Evolutionary conservation across 352 stramenopile genomes (phyloP).

Genomic region (Peronospora farinosa): DNA sequence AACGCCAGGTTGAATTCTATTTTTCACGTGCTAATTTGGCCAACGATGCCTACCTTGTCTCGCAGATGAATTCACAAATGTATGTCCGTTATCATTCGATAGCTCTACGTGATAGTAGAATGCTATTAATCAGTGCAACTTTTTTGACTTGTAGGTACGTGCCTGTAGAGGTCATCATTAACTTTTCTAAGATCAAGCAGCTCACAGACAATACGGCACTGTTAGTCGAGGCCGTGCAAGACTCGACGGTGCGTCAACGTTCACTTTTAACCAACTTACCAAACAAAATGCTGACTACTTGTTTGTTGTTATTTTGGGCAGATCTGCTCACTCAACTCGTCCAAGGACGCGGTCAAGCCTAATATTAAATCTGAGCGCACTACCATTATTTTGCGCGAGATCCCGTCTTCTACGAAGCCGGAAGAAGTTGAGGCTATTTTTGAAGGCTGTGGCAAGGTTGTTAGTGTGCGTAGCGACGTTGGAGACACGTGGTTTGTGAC

Average conservation of each 20-base stretch:
- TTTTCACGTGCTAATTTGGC: conserved; percentile 85
- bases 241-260: conserved; percentile 50
- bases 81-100: conserved; percentile 23
- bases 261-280: background rate
- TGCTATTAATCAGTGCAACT: background rate
- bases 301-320: conserved; percentile 18
- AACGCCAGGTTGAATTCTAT: conserved; percentile 89
- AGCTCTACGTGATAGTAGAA: background rate
- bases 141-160: conserved; percentile 52
- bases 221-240: conserved; percentile 60
- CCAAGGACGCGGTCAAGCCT: conserved; percentile 86
- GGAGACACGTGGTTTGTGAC: conserved; percentile 92
- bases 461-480: conserved; percentile 86
- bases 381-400: conserved; percentile 91
- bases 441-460: conserved; percentile 59
- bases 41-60: conserved; percentile 84
- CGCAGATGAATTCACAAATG: conserved; percentile 88
- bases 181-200: conserved; percentile 84
- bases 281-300: conserved; percentile 26
- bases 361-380: conserved; percentile 90
- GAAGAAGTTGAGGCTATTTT: conserved; percentile 88
- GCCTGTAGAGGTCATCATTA: conserved; percentile 71
- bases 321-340: conserved; percentile 64
- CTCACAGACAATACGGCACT: conserved; percentile 60
- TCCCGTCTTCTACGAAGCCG: conserved; percentile 79